Conservation (phyloP, 2,329 filamentous ascomycete species). For the Aspergillus sp. region DNA sequence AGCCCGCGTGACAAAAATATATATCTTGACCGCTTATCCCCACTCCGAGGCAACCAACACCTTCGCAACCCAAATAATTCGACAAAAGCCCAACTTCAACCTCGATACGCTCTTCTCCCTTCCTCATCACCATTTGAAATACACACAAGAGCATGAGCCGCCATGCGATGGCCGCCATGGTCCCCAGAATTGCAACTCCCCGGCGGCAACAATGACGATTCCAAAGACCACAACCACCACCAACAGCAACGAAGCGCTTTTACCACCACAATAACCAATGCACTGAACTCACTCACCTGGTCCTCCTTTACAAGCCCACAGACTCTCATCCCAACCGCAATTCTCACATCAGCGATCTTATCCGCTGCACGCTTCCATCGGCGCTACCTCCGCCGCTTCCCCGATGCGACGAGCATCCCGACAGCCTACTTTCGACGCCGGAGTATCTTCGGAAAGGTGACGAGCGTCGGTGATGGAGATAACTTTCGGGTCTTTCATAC, state of each 20-base stretch:
- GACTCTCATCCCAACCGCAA: constrained; percentile 42
- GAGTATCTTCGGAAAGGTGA: constrained; percentile 82
- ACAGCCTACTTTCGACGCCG: constrained; percentile 74
- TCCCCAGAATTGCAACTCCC: constrained; percentile 38
- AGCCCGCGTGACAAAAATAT: neutral
- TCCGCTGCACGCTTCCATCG: constrained; percentile 41
- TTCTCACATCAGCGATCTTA: constrained; percentile 46
- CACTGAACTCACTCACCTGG: constrained; percentile 49
- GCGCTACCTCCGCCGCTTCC: constrained; percentile 79
- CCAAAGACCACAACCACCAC: constrained; percentile 24
- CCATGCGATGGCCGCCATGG: constrained; percentile 58
- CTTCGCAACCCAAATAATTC: neutral
- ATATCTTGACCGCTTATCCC: constrained; percentile 7
- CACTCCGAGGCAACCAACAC: neutral
- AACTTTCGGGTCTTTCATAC: constrained; percentile 95
- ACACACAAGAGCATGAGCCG: constrained; percentile 34
- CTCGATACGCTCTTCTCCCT: neutral
- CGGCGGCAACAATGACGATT: constrained; percentile 27
- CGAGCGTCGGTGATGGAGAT: constrained; percentile 94
- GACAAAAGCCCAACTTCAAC: neutral
- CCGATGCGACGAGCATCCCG: constrained; percentile 73
- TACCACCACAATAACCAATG: constrained; percentile 44
- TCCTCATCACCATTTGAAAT: neutral
- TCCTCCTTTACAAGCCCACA: constrained; percentile 40
- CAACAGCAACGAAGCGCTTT: constrained; percentile 17